Percentiles rank a stretch among this genome's conserved stretches.
phyloP scores from a whole-genome alignment of 2,329 filamentous ascomycete species.

The Orbilia oligospora region DNA sequence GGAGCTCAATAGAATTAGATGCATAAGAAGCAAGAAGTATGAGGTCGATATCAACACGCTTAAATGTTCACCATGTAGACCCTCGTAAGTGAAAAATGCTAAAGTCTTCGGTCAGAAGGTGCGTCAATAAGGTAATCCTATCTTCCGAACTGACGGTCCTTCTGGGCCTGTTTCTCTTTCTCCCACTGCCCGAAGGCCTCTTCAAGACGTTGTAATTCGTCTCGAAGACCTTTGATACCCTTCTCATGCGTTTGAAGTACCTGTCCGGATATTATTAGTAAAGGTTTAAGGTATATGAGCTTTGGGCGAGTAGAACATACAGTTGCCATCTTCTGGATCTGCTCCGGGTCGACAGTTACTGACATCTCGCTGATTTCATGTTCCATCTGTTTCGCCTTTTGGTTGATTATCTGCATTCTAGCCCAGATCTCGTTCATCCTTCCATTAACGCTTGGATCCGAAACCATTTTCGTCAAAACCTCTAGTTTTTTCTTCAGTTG shows the following conservation, averaged over 20 bases:
- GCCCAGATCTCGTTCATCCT: slow-evolving; percentile 90
- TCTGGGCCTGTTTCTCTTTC: slow-evolving; percentile 65
- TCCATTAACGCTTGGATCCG: slow-evolving; percentile 81
- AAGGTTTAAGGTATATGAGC: slow-evolving; percentile 60
- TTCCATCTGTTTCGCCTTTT: slow-evolving; percentile 79
- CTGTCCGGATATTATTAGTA: slow-evolving; percentile 30
- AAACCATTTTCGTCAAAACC: slow-evolving; percentile 77
- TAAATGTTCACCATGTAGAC: slow-evolving; percentile 29
- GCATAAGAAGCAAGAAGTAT: slow-evolving; percentile 4
- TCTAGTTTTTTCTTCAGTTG: slow-evolving; percentile 80
- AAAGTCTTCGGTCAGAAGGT: slow-evolving; percentile 30
- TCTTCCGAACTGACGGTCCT: slow-evolving; percentile 57
- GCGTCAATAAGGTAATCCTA: slow-evolving; percentile 21
- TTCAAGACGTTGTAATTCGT: slow-evolving; percentile 72
- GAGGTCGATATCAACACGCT: slow-evolving; percentile 22
- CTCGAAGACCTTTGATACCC: slow-evolving; percentile 75
- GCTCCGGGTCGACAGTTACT: slow-evolving; percentile 79
- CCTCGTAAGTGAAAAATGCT: slow-evolving; percentile 20
- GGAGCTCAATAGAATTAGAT: slow-evolving; percentile 18
- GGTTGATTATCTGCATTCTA: slow-evolving; percentile 80
- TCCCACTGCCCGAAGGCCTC: slow-evolving; percentile 73
- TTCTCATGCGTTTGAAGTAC: slow-evolving; percentile 63
- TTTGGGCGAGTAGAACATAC: slow-evolving; percentile 58
- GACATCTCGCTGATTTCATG: slow-evolving; percentile 79
- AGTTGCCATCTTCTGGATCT: slow-evolving; percentile 80